A percentile compares a stretch with the other conserved stretches of the same genome.
Conservation (phyloP, 2,329 filamentous ascomycete genomes). For the Fusarium oxysporum region DNA sequence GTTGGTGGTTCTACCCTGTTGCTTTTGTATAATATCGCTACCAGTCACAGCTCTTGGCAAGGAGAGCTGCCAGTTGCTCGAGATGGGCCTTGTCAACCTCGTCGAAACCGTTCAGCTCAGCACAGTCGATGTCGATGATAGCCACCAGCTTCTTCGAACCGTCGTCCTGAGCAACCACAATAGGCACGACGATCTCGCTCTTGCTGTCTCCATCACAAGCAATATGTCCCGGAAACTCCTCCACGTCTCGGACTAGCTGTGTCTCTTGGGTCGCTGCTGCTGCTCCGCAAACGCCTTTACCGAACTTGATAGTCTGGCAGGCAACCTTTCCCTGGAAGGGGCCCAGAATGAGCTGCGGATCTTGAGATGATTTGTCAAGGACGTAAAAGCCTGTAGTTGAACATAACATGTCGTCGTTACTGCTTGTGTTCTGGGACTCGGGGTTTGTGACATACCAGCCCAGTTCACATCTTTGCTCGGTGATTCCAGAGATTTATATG, state of each 20-base stretch:
- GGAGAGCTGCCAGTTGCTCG: constrained; percentile 72
- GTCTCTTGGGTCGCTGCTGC: constrained; percentile 71
- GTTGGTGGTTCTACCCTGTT: background rate
- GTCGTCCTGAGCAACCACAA: constrained; percentile 57
- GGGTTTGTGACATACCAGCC: constrained; percentile 64
- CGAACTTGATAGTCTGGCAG: constrained; percentile 81
- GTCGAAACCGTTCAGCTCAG: constrained; percentile 74
- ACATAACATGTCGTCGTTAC: constrained; percentile 15
- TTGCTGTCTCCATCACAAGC: constrained; percentile 80
- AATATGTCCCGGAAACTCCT: constrained; percentile 82
- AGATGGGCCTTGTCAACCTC: constrained; percentile 73
- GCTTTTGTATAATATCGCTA: constrained; percentile 42
- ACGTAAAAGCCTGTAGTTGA: constrained; percentile 75
- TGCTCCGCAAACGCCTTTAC: constrained; percentile 79
- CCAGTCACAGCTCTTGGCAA: constrained; percentile 75
- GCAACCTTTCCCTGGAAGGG: constrained; percentile 85
- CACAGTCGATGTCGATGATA: constrained; percentile 85
- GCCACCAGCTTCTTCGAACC: constrained; percentile 66
- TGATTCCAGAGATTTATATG: constrained; percentile 75
- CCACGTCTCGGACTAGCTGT: constrained; percentile 77
- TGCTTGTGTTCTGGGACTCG: background rate
- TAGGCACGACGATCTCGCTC: constrained; percentile 86
- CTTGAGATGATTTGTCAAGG: constrained; percentile 61
- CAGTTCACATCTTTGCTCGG: constrained; percentile 80
- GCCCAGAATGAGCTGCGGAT: constrained; percentile 75